Evolutionary conservation across 83 land plant species (phyloP), one percentile per base, ranked within the genome.

Genomic region (Larix sibirica): DNA sequence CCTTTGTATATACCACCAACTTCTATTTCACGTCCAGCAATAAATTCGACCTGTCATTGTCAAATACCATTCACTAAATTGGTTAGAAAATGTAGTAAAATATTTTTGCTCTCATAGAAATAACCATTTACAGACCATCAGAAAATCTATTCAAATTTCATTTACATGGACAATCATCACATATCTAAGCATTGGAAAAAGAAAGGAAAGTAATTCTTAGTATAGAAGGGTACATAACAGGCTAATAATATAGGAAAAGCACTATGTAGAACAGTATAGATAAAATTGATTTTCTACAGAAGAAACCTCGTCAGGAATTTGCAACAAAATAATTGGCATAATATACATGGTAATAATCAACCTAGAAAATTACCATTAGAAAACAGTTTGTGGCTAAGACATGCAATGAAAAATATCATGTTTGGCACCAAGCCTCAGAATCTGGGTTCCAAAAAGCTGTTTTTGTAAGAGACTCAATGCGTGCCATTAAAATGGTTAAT

Each of bases 1-100:
- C 96, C 99, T 81, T 91, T 89, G 77, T 97, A 97, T 31, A 89
- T 80, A 40, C 96, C 92, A n/a, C 99, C 99, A 69, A 95, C 87
- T 88, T 92, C 91, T 84, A 97, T 92, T 75, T 94, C 95, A 83
- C 91, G 90, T 33, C 99, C 99, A 61, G 91, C 71, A 5, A 88
- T 79, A 50, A 92, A 92, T 56, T 92, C 93, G 77, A 94, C 83
- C 98, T 95, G 92, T 62, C 61, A 31, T 54, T 70, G 65, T 24
- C 2, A 71, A 42, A 42, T 21, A 71, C 16, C 18, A 42, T 42
- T 71, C 50, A 71, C n/a, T 9, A 23, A 36, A 71, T 7, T 40
- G 3, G 10, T 8, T 71, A 18, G n/a, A n/a, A 71, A 42, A 18
- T n/a, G 4, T 8, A 16, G 24, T 20, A 42, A 42, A 2, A 36